Evolutionary conservation across 2,329 filamentous ascomycete genomes (phyloP).

Genomic region (Ophiognomonia clavigignenti-juglandacearum): DNA sequence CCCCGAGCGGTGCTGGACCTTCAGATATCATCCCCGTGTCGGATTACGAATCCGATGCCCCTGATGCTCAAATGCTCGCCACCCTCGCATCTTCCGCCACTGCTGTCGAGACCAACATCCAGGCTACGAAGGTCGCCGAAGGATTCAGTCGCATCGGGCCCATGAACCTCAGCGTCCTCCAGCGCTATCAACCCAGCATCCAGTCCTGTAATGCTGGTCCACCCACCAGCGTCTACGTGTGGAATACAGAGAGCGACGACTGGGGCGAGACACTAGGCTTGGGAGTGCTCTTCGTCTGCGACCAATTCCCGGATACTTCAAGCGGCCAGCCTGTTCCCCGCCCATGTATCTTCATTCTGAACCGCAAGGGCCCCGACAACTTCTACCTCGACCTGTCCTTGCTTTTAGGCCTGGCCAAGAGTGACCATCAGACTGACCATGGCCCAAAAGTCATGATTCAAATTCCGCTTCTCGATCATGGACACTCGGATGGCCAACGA

Average conservation of each 20-base stretch:
- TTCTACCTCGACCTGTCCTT: slow-evolving; percentile 60
- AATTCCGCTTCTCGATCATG: too few relatives aligned
- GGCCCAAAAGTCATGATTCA: background rate
- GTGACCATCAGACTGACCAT: background rate
- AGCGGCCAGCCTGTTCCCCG: slow-evolving; percentile 30
- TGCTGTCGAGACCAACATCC: slow-evolving; percentile 65
- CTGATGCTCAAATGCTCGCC: slow-evolving; percentile 34
- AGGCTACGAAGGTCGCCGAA: slow-evolving; percentile 37
- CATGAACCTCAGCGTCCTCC: slow-evolving; percentile 81
- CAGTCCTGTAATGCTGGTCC: slow-evolving; percentile 67
- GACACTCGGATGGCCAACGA: too few relatives aligned
- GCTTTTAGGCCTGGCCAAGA: slow-evolving; percentile 56
- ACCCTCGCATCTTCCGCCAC: slow-evolving; percentile 30
- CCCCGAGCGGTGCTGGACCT: slow-evolving; percentile 20
- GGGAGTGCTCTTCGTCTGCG: slow-evolving; percentile 84
- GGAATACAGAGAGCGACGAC: slow-evolving; percentile 55
- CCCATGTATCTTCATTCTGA: slow-evolving; percentile 66
- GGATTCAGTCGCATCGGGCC: slow-evolving; percentile 67
- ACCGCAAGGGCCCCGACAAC: slow-evolving; percentile 67
- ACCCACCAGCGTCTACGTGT: slow-evolving; percentile 79
- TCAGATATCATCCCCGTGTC: slow-evolving; percentile 40
- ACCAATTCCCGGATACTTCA: slow-evolving; percentile 41
- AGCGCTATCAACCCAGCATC: slow-evolving; percentile 73
- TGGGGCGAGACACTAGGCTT: slow-evolving; percentile 89
- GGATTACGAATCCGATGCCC: slow-evolving; percentile 64